A percentile compares a stretch with the other conserved stretches of the same genome.
phyloP scores from a whole-genome alignment of 495 filamentous ascomycete genomes.

The Chaetomium fimeti region DNA sequence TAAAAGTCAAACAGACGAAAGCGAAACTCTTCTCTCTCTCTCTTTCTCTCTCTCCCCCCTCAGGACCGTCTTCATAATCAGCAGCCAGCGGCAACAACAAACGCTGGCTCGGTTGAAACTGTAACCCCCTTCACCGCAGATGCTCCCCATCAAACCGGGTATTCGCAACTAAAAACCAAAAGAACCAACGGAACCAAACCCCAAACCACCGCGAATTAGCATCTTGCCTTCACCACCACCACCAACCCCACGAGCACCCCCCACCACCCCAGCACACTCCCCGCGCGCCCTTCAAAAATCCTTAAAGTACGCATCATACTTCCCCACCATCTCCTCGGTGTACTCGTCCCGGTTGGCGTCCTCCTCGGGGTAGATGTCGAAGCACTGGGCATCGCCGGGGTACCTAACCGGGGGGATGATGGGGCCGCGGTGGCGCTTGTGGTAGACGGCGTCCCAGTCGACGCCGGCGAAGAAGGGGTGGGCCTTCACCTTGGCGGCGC shows the following conservation, averaged over 20 bases:
- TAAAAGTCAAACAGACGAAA: background rate
- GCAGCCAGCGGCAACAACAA: background rate
- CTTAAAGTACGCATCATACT: constrained; percentile 75
- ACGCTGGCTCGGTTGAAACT: background rate
- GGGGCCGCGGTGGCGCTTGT: constrained; percentile 68
- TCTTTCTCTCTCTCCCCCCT: no score
- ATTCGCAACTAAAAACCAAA: background rate
- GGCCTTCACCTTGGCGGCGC: constrained; percentile 74
- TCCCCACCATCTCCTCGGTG: constrained; percentile 65
- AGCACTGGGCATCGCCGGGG: constrained; percentile 83
- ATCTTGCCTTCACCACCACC: background rate
- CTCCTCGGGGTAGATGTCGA: constrained; percentile 77
- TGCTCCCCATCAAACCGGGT: constrained; percentile 6
- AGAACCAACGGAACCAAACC: background rate
- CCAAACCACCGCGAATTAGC: background rate
- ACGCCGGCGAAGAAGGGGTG: constrained; percentile 85
- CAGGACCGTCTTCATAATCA: background rate
- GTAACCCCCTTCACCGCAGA: background rate
- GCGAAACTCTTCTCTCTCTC: background rate
- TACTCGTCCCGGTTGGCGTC: constrained; percentile 58
- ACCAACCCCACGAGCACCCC: background rate
- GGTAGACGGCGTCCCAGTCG: constrained; percentile 81
- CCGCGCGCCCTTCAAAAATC: constrained; percentile 59
- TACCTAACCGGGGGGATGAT: constrained; percentile 81
- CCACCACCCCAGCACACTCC: background rate